Percentiles rank a stretch among this genome's conserved stretches.
Evolutionary conservation across 495 filamentous ascomycete species (phyloP).

Genomic region (Extremus antarcticus): DNA sequence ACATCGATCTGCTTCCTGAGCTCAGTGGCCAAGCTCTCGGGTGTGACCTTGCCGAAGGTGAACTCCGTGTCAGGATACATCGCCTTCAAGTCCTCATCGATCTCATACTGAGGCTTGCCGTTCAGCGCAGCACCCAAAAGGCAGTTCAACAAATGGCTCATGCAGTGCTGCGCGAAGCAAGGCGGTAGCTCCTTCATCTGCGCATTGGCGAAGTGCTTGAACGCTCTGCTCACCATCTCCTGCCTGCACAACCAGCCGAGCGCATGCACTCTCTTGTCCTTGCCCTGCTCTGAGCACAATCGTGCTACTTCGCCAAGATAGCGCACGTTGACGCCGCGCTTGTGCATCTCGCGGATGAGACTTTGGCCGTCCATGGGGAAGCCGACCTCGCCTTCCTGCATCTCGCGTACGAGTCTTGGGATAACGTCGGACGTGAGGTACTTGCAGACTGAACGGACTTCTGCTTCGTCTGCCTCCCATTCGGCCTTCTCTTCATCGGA

Average conservation of each 20-base stretch:
- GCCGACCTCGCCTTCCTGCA: conserved; percentile 83
- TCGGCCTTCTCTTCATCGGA: conserved; percentile 81
- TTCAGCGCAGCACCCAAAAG: conserved; percentile 72
- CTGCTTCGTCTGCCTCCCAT: conserved; percentile 74
- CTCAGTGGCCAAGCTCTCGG: conserved; percentile 55
- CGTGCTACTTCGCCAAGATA: conserved; percentile 76
- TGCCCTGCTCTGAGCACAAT: conserved; percentile 3
- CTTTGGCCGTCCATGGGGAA: conserved; percentile 98
- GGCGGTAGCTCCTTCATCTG: conserved; percentile 73
- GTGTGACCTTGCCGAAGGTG: conserved; percentile 63
- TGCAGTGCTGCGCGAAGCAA: conserved; percentile 60
- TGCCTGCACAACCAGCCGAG: conserved; percentile 66
- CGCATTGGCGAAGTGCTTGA: conserved; percentile 81
- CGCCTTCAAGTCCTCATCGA: conserved; percentile 59
- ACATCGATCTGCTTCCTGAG: conserved; percentile 60
- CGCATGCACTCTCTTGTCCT: conserved; percentile 51
- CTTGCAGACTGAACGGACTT: conserved; percentile 73
- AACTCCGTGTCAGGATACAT: conserved; percentile 80
- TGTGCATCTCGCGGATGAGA: conserved; percentile 79
- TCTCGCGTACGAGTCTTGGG: conserved; percentile 51
- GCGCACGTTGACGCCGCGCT: conserved; percentile 92
- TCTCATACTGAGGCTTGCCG: conserved; percentile 58
- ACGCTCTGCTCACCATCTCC: conserved; percentile 86
- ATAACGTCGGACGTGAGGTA: conserved; percentile 66
- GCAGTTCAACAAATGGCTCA: conserved; percentile 90